phyloP scores from a whole-genome alignment of 2,329 filamentous ascomycete genomes.

The Scytalidium sp. region DNA sequence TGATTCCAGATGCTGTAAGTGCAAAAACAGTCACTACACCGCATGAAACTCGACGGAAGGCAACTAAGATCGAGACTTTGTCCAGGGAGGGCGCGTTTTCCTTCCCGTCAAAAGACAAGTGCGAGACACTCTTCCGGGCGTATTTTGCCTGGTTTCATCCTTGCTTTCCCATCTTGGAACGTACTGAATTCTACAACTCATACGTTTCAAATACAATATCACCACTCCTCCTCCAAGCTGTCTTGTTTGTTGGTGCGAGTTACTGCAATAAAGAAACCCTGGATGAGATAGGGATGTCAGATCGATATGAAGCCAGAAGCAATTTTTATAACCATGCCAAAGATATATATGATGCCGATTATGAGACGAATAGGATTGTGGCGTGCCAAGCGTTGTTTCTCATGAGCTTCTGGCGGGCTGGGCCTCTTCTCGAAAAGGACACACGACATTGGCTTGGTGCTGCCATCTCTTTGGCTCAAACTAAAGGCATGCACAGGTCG shows the following conservation, averaged over 20 bases:
- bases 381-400: conserved; percentile 51
- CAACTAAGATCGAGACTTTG: conserved; percentile 32
- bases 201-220: conserved; percentile 41
- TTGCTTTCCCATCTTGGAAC: conserved; percentile 52
- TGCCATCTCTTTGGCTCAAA: conserved; percentile 49
- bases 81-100: conserved; percentile 39
- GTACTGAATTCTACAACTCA: conserved; percentile 36
- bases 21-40: conserved; percentile 2
- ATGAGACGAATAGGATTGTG: conserved; percentile 46
- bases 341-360: conserved; percentile 50
- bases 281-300: conserved; percentile 40
- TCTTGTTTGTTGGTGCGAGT: conserved; percentile 52
- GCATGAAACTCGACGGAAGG: conserved; percentile 8
- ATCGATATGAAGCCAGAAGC: conserved; percentile 47
- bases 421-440: conserved; percentile 44
- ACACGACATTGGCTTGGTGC: too few species aligned
- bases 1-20: conserved; percentile 24
- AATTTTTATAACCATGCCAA: conserved; percentile 48
- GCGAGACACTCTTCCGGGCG: conserved; percentile 42
- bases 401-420: conserved; percentile 53
- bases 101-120: conserved; percentile 40
- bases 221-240: conserved; percentile 47
- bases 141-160: conserved; percentile 58
- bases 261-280: conserved; percentile 47
- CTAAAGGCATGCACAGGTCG: conserved; percentile 40